phyloP scores from a whole-genome alignment of 2,329 filamentous ascomycete species.

The Aureobasidium pullulans region DNA sequence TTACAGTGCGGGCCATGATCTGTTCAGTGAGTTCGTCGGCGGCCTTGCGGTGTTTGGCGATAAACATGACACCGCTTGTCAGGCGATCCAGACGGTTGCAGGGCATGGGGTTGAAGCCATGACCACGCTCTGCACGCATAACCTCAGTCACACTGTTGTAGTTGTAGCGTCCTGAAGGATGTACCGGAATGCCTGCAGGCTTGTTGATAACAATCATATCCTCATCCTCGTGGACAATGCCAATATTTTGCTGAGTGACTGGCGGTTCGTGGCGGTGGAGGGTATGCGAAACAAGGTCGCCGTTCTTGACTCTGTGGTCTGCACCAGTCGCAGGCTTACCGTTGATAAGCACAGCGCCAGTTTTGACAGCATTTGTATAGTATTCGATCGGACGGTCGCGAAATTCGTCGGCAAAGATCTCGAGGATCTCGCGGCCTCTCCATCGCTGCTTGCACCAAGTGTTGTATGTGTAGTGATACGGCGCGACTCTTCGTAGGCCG shows the following conservation, averaged over 20 bases:
- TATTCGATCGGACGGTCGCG: conserved; percentile 80
- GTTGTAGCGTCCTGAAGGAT: conserved; percentile 90
- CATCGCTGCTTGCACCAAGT: conserved; percentile 92
- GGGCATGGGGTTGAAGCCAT: conserved; percentile 55
- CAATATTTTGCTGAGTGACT: conserved; percentile 71
- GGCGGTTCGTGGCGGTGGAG: conserved; percentile 94
- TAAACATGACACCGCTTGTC: conserved; percentile 96
- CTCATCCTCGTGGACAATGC: conserved; percentile 82
- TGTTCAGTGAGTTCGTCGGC: conserved; percentile 71
- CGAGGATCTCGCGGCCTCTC: conserved; percentile 71
- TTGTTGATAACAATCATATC: conserved; percentile 97
- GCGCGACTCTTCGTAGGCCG: conserved; percentile 72
- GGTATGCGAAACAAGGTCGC: conserved; percentile 85
- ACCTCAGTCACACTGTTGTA: conserved; percentile 95
- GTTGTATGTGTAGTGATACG: conserved; percentile 92
- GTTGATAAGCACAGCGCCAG: conserved; percentile 73
- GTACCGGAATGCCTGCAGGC: conserved; percentile 87
- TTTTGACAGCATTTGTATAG: conserved; percentile 75
- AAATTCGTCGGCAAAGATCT: conserved; percentile 89
- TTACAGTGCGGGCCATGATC: conserved; percentile 71
- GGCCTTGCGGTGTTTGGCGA: conserved; percentile 76
- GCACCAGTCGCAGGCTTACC: conserved; percentile 59
- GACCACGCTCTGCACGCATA: conserved; percentile 65
- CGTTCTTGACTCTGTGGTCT: conserved; percentile 71
- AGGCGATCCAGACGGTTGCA: conserved; percentile 92